phyloP scores from a whole-genome alignment of 805 yeast species.

The Suhomyces emberorum region DNA sequence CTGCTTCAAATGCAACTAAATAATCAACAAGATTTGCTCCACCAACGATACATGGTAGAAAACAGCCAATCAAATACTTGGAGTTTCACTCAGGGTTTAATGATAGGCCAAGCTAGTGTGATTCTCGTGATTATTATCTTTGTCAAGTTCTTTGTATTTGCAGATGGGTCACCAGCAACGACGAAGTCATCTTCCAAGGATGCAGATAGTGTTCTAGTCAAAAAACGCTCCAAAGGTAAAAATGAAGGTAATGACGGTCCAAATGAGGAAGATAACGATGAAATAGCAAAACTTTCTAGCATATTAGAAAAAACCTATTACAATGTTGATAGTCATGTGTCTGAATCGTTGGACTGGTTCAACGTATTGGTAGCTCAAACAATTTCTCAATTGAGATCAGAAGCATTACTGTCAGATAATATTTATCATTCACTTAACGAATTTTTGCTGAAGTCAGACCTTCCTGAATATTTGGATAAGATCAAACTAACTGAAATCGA shows the following conservation, averaged over 20 bases:
- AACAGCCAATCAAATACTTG: constrained; percentile 31
- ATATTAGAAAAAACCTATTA: constrained; percentile 90
- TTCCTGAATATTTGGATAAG: constrained; percentile 79
- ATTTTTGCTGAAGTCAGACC: constrained; percentile 55
- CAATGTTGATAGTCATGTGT: constrained; percentile 78
- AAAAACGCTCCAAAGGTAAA: constrained; percentile 25
- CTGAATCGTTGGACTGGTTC: constrained; percentile 96
- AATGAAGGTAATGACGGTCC: constrained; percentile 6
- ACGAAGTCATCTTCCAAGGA: constrained; percentile 21
- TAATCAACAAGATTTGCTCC: constrained; percentile 29
- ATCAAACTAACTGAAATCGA: constrained; percentile 82
- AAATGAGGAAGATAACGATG: constrained; percentile 17
- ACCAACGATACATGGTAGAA: constrained; percentile 21
- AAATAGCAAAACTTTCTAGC: constrained; percentile 22
- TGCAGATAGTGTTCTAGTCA: constrained; percentile 31
- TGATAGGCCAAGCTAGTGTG: constrained; percentile 72
- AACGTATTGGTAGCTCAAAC: constrained; percentile 91
- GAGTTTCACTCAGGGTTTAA: constrained; percentile 76
- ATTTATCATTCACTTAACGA: constrained; percentile 75
- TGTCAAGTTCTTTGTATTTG: constrained; percentile 72
- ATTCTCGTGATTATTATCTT: constrained; percentile 60
- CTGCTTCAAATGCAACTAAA: constrained; percentile 24
- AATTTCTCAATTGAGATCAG: constrained; percentile 81
- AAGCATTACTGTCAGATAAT: constrained; percentile 81
- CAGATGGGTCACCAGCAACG: constrained; percentile 53